Conservation (phyloP, 371 early-diverging fungal species). For the Mucor racemosus region DNA sequence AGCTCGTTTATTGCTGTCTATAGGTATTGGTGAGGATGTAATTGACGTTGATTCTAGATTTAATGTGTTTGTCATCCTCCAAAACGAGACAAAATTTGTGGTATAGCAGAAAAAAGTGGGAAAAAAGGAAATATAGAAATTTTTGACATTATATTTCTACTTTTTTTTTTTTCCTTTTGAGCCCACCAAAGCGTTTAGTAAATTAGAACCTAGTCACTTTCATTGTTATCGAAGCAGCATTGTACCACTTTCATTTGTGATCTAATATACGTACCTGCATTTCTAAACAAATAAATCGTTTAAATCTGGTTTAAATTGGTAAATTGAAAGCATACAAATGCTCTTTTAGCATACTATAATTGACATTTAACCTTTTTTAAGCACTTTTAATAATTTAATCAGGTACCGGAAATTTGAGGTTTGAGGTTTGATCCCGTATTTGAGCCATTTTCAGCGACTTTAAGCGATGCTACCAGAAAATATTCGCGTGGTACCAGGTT, state of each 20-base stretch:
- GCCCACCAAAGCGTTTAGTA: constrained; percentile 1
- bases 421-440: no score
- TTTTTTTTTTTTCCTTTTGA: neutral
- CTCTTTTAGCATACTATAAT: no score
- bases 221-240: neutral
- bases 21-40: neutral
- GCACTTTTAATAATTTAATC: no score
- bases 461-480: no score
- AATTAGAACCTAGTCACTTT: neutral
- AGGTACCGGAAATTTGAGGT: no score
- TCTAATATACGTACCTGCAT: no score
- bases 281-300: no score
- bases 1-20: neutral
- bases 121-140: neutral
- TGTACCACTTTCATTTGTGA: neutral
- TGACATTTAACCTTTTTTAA: no score
- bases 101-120: neutral
- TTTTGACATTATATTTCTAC: constrained; percentile 1
- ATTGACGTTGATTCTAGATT: neutral
- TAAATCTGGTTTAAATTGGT: no score
- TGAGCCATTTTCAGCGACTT: no score
- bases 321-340: no score
- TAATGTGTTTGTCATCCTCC: neutral
- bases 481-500: no score
- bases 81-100: neutral